Percentiles rank a stretch among this genome's conserved stretches.
Evolutionary conservation across 2,329 filamentous ascomycete genomes (phyloP).

Genomic region (Exutisphaerella laricina): DNA sequence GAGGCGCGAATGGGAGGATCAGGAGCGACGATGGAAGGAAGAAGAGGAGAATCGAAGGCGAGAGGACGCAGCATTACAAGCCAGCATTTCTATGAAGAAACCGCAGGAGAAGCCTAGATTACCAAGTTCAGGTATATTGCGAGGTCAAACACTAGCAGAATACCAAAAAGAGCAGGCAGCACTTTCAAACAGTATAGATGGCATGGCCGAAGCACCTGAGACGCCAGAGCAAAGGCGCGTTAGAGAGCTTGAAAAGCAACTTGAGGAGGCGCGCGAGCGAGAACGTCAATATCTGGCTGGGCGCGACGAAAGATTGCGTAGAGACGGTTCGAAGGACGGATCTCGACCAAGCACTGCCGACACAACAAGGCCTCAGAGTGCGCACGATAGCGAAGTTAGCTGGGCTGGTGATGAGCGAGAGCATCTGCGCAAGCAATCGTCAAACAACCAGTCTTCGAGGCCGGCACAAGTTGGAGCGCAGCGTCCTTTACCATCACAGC

Average conservation of each 20-base stretch:
- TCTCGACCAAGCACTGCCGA: constrained; percentile 34
- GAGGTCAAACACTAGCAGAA: constrained; percentile 79
- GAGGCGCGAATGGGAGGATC: constrained; percentile 69
- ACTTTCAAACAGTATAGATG: constrained; percentile 34
- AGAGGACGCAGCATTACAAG: constrained; percentile 70
- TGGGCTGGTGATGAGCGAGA: constrained; percentile 64
- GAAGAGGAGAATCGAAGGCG: constrained; percentile 65
- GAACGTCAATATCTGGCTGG: constrained; percentile 60
- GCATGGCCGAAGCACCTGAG: constrained; percentile 31
- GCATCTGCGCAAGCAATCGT: constrained; percentile 55
- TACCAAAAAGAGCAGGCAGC: constrained; percentile 66
- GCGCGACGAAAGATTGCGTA: constrained; percentile 48
- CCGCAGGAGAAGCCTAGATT: constrained; percentile 49
- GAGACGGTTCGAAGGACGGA: constrained; percentile 29
- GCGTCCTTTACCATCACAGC: constrained; percentile 28
- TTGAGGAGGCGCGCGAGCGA: constrained; percentile 62
- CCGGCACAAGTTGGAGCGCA: constrained; percentile 36
- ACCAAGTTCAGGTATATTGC: constrained; percentile 51
- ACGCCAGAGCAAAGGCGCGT: constrained; percentile 62
- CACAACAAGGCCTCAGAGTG: constrained; percentile 25
- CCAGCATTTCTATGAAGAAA: constrained; percentile 59
- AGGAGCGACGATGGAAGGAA: constrained; percentile 69
- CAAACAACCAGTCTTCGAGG: constrained; percentile 32
- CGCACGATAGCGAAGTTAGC: constrained; percentile 53
- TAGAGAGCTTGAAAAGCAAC: constrained; percentile 69